phyloP scores from a whole-genome alignment of 2,329 filamentous ascomycete genomes.

The Phaeosphaeriaceae sp. region DNA sequence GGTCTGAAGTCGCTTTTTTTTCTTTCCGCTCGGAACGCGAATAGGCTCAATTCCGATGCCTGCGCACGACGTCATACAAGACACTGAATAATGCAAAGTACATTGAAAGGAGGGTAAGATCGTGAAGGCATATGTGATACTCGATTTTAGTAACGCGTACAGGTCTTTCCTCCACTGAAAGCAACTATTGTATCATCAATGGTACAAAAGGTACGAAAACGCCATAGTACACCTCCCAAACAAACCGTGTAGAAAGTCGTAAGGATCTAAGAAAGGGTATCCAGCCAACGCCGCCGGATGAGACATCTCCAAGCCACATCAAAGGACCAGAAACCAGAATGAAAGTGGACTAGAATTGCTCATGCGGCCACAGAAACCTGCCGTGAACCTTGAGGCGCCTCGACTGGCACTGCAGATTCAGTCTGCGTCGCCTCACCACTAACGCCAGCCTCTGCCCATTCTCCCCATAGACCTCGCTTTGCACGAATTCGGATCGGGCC shows the following conservation, averaged over 20 bases:
- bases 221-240: slow-evolving; percentile 21
- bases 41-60: slow-evolving; percentile 26
- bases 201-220: slow-evolving; percentile 16
- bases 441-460: slow-evolving; percentile 78
- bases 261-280: slow-evolving; percentile 39
- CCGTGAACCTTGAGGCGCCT: slow-evolving; percentile 25
- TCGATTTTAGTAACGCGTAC: neutral
- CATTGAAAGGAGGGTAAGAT: neutral
- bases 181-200: slow-evolving; percentile 20
- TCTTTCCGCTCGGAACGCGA: slow-evolving; percentile 31
- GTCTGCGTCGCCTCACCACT: slow-evolving; percentile 30
- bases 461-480: slow-evolving; percentile 95
- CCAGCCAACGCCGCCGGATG: slow-evolving; percentile 40
- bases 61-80: slow-evolving; percentile 31
- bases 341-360: slow-evolving; percentile 13
- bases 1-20: slow-evolving; percentile 32
- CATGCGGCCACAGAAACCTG: slow-evolving; percentile 32
- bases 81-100: neutral
- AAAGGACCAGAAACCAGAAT: slow-evolving; percentile 11
- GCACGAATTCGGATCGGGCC: slow-evolving; percentile 82
- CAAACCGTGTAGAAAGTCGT: slow-evolving; percentile 21
- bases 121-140: neutral
- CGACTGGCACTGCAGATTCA: slow-evolving; percentile 25
- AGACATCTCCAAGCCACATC: slow-evolving; percentile 12
- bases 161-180: slow-evolving; percentile 1